Conservation (phyloP, 768 basidiomycete species). For the Epithele typhae region DNA sequence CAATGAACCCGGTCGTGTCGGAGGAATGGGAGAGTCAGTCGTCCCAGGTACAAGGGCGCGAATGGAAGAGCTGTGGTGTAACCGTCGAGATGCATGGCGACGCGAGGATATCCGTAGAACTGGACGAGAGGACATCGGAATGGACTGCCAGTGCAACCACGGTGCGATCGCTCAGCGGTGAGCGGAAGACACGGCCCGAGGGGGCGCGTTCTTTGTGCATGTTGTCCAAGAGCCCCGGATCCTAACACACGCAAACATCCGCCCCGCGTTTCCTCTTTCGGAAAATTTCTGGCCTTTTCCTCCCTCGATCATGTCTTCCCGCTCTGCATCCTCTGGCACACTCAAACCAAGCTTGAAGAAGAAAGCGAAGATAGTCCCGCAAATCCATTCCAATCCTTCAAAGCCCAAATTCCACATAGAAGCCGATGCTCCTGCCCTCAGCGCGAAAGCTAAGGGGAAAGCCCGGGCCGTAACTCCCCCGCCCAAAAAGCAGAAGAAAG, state of each 20-base stretch:
- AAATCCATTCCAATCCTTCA: not conserved
- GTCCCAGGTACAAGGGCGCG: too few relatives aligned
- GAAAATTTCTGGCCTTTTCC: slow-evolving; percentile 9
- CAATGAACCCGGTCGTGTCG: slow-evolving; percentile 22
- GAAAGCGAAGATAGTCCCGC: slow-evolving; percentile 3
- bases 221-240: slow-evolving; percentile 16
- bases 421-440: not conserved
- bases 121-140: too few relatives aligned
- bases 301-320: slow-evolving; percentile 9
- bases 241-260: slow-evolving; percentile 19
- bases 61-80: too few relatives aligned
- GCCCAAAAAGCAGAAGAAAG: slow-evolving; percentile 6
- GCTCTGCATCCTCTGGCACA: not conserved
- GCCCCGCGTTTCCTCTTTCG: slow-evolving; percentile 12
- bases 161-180: too few relatives aligned
- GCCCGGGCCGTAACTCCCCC: slow-evolving; percentile 20
- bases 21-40: too few relatives aligned
- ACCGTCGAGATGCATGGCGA: too few relatives aligned
- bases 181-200: not conserved
- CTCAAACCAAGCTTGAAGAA: slow-evolving; percentile 16
- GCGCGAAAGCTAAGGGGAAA: slow-evolving; percentile 26
- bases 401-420: not conserved
- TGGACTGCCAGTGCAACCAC: too few relatives aligned
- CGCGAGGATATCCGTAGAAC: too few relatives aligned
- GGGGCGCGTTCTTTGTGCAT: slow-evolving; percentile 16